Conservation (phyloP, 345 rosid genomes). For the Reutealis trisperma region DNA sequence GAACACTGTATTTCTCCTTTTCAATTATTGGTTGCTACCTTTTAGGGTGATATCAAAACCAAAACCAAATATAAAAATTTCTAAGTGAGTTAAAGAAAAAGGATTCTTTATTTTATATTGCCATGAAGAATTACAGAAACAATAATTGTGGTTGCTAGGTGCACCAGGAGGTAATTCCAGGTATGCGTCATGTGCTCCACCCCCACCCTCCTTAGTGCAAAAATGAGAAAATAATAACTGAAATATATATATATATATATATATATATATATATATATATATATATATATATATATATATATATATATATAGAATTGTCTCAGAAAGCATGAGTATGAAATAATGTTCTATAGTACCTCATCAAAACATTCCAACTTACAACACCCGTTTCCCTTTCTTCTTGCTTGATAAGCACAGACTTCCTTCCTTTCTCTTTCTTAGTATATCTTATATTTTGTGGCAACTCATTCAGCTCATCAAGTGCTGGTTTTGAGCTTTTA, state of each 20-base stretch:
- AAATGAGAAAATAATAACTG: neutral
- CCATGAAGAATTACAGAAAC: neutral
- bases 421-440: constrained; percentile 61
- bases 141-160: neutral
- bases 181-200: neutral
- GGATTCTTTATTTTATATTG: neutral
- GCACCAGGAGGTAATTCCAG: neutral
- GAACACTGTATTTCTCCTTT: too few relatives aligned
- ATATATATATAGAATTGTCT: too few relatives aligned
- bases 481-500: constrained; percentile 38
- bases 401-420: constrained; percentile 87
- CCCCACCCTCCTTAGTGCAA: too few relatives aligned
- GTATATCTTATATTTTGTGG: constrained; percentile 36
- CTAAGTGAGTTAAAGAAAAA: neutral
- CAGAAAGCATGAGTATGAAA: neutral
- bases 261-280: too few relatives aligned
- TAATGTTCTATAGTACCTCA: constrained; percentile 46
- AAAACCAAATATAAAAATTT: neutral
- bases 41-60: neutral
- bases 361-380: constrained; percentile 73
- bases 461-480: constrained; percentile 51
- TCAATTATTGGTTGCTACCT: too few relatives aligned
- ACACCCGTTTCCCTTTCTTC: constrained; percentile 98
- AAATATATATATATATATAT: too few relatives aligned
- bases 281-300: too few relatives aligned